Evolutionary conservation across 164 flowering plant species (phyloP), one percentile per base, ranked within the genome.

Genomic region (Chimonanthus salicifolius): DNA sequence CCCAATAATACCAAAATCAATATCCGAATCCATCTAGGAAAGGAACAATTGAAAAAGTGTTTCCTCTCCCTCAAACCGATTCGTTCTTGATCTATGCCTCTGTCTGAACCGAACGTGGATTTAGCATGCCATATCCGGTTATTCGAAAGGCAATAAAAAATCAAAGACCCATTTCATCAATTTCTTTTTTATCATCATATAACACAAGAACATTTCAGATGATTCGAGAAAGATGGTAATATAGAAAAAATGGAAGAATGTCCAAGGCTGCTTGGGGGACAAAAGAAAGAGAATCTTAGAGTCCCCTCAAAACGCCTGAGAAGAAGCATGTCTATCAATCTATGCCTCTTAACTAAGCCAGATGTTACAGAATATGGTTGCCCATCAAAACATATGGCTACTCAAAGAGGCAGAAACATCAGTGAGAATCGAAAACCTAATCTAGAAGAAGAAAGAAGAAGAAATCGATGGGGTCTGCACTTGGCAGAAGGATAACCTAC

Each of bases 231-330:
- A 33, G 33, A 33, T 33, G 33, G 33, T 33, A 33, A 33, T 33
- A 1, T 33, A 33, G 33, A 33, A 33, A 33, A 33, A 33, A 33
- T 33, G 1, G 33, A 33, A 33, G 47, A 65, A 65, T 65, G 47
- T 65, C 68, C 13, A 65, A 65, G 68, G 68, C 68, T 65, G 47
- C 68, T 65, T 65, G 68, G 68, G 44, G 68, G 68, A 65, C 68
- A 65, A 44, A 33, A 33, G 46, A 65, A 6, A 0, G 68, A 13
- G 44, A 44, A 21, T 47, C 9, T 44, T 33, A 9, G 13, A 65
- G 68, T 65, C 47, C 67, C 47, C 44, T 7, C 2, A 6, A 65
- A 65, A 65, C 47, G 68, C 68, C 68, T 20, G 47, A 65, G 68
- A 33, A 65, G 47, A 33, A 47, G 8, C 65, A 62, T 62, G 8